A percentile compares a stretch with the other conserved stretches of the same genome.
phyloP scores from a whole-genome alignment of 2,329 filamentous ascomycete genomes.

The Exophiala mesophila region DNA sequence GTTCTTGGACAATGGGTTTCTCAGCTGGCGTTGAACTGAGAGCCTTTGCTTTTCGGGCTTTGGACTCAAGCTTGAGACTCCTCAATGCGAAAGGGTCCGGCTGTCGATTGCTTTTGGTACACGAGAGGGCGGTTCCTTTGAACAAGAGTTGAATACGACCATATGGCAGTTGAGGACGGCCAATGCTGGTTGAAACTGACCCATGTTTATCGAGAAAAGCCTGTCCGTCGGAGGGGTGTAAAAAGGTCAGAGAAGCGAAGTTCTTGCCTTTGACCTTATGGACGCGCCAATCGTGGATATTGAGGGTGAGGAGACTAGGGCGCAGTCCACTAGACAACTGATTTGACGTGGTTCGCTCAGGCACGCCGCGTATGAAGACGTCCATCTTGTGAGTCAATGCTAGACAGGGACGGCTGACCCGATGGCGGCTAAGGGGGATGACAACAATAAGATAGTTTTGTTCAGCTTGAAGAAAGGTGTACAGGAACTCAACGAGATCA shows the following conservation, averaged over 20 bases:
- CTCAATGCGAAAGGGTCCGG: constrained; percentile 36
- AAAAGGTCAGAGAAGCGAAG: constrained; percentile 46
- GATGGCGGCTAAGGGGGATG: no score
- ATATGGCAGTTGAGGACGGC: constrained; percentile 15
- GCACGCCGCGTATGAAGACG: constrained; percentile 43
- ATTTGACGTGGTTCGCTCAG: constrained; percentile 38
- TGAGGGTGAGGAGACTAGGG: constrained; percentile 34
- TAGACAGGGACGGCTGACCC: no score
- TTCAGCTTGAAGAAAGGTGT: no score
- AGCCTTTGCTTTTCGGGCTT: constrained; percentile 26
- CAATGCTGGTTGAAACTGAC: constrained; percentile 18
- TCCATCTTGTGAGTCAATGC: constrained; percentile 47
- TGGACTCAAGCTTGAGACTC: constrained; percentile 32
- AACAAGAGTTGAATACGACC: constrained; percentile 5
- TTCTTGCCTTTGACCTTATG: constrained; percentile 39
- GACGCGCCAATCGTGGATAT: constrained; percentile 41
- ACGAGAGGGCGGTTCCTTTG: constrained; percentile 26
- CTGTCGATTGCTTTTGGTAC: constrained; percentile 33
- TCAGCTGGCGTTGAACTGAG: not conserved
- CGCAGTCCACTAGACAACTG: constrained; percentile 40
- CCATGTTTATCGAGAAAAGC: constrained; percentile 39
- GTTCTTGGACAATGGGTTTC: constrained; percentile 6
- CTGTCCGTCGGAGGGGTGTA: constrained; percentile 36
- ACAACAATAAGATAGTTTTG: no score
- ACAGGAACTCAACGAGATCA: no score